Evolutionary conservation across 2,329 filamentous ascomycete genomes (phyloP).

Genomic region (Nemania sp.): DNA sequence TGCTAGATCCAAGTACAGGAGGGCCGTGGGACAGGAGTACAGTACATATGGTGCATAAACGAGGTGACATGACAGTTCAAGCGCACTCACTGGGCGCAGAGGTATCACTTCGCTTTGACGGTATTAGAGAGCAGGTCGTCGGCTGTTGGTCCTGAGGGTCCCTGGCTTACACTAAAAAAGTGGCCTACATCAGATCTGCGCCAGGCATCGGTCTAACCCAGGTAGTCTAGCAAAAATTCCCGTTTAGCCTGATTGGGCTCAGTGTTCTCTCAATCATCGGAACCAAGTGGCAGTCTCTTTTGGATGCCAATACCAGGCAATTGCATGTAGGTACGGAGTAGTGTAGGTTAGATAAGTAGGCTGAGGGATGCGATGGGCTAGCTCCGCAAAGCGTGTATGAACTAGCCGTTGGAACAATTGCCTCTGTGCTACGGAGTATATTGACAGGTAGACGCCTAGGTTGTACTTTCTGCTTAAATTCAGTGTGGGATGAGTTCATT

Average conservation of each 20-base stretch:
- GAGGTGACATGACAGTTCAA: conserved; percentile 8
- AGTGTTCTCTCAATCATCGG: conserved; percentile 17
- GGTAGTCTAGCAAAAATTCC: conserved; percentile 15
- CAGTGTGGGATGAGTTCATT: no score
- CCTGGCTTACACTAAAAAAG: conserved; percentile 6
- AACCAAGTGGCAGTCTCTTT: conserved; percentile 18
- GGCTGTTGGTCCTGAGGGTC: not conserved
- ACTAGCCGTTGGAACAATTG: no score
- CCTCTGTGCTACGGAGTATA: no score
- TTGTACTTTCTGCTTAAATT: no score
- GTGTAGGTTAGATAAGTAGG: not conserved
- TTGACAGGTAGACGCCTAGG: no score
- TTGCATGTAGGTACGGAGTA: conserved; percentile 4
- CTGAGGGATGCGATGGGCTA: not conserved
- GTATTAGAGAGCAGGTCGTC: conserved; percentile 1
- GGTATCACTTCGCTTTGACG: conserved; percentile 17
- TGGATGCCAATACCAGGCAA: conserved; percentile 10
- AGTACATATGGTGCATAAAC: conserved; percentile 16
- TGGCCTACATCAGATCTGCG: conserved; percentile 29
- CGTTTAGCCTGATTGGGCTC: conserved; percentile 36
- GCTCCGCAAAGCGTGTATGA: not conserved
- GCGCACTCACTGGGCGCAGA: conserved; percentile 1
- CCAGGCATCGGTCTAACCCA: conserved; percentile 25
- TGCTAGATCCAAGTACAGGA: no score
- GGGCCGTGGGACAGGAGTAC: no score